These are phyloP conservation scores for Roridomyces roridus DNA, from an alignment of 768 basidiomycete species.

Conservation along the genomic window DNA sequence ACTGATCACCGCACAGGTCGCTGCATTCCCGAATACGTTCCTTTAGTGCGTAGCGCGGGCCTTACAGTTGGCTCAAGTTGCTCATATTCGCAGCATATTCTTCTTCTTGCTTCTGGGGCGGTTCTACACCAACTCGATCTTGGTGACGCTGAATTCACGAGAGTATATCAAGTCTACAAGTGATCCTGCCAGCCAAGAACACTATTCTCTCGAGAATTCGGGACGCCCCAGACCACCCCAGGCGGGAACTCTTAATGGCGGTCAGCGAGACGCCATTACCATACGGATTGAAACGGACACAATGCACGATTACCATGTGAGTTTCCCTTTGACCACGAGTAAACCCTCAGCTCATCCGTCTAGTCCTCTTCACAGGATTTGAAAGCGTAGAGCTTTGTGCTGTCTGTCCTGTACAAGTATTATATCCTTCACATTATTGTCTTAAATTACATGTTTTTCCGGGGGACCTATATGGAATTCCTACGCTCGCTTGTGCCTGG, in stretches of 20 bases:
- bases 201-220: conserved; percentile 18
- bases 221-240: not conserved
- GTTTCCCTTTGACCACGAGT: not conserved
- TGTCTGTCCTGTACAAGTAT: no score
- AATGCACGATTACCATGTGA: conserved; percentile 15
- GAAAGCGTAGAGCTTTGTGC: not conserved
- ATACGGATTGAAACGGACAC: conserved; percentile 23
- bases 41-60: conserved; percentile 12
- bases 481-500: no score
- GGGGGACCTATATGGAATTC: no score
- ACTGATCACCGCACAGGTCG: conserved; percentile 7
- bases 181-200: conserved; percentile 3
- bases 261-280: conserved; percentile 5
- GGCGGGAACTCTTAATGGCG: not conserved
- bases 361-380: not conserved
- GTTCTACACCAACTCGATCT: conserved; percentile 22
- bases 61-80: not conserved
- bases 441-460: no score
- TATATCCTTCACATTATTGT: no score
- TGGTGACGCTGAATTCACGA: conserved; percentile 23
- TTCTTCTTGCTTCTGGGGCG: conserved; percentile 21
- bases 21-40: conserved; percentile 18
- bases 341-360: not conserved
- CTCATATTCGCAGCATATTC: conserved; percentile 13
- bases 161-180: conserved; percentile 18